These are phyloP conservation scores for Cantharellus anzutake DNA, from an alignment of 768 basidiomycete species.

Conservation along the genomic window DNA sequence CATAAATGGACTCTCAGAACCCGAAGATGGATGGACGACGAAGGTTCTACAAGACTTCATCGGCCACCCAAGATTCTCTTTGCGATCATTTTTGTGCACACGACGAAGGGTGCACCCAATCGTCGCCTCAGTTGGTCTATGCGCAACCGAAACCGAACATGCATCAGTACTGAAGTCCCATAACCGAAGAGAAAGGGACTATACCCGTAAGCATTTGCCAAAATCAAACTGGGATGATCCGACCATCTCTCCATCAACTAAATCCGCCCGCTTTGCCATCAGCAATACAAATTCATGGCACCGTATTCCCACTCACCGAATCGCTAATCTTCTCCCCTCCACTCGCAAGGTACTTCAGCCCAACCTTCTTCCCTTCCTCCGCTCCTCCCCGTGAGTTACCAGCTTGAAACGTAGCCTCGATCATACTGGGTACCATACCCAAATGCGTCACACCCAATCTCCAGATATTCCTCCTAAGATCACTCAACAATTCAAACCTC, in stretches of 20 bases:
- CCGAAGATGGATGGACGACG: not conserved
- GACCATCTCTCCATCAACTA: constrained; percentile 30
- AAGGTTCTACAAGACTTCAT: constrained; percentile 13
- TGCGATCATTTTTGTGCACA: constrained; percentile 23
- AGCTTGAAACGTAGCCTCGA: constrained; percentile 28
- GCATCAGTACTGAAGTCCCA: not conserved
- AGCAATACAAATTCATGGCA: not conserved
- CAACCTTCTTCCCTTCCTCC: constrained; percentile 17
- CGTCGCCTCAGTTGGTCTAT: constrained; percentile 30
- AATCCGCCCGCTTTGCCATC: not conserved
- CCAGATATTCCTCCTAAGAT: constrained; percentile 23
- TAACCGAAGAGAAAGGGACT: not conserved
- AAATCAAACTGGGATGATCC: constrained; percentile 23
- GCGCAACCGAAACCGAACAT: not conserved
- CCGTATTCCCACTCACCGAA: constrained; percentile 17
- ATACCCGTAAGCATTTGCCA: constrained; percentile 33
- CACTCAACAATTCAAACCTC: constrained; percentile 22
- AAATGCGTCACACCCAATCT: constrained; percentile 27
- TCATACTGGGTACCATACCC: constrained; percentile 33
- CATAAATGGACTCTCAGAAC: not conserved
- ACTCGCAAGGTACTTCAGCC: constrained; percentile 27
- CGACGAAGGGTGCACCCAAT: constrained; percentile 31
- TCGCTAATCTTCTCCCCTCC: constrained; percentile 37
- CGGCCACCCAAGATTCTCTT: constrained; percentile 26
- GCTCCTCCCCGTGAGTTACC: constrained; percentile 10